These are phyloP conservation scores for Achaetomiella virescens DNA, from an alignment of 495 filamentous ascomycete species.

Conservation along the genomic window DNA sequence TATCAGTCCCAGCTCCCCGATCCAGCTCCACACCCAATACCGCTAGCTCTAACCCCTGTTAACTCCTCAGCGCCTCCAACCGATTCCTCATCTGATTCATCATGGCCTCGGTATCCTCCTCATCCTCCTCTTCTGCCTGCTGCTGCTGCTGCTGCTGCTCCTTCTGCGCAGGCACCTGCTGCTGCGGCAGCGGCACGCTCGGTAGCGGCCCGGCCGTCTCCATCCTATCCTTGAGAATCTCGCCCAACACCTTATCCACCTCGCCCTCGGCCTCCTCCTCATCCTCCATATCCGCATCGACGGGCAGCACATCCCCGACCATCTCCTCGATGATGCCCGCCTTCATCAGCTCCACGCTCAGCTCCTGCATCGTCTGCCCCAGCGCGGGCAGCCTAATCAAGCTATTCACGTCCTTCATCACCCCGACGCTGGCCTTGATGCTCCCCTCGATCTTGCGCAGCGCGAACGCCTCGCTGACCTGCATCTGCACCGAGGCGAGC, in stretches of 20 bases:
- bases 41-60: conserved; percentile 4
- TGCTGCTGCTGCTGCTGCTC: conserved; percentile 53
- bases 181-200: conserved; percentile 51
- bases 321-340: conserved; percentile 98
- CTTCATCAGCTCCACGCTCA: conserved; percentile 80
- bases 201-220: conserved; percentile 57
- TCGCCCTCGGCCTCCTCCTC: conserved; percentile 87
- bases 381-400: conserved; percentile 81
- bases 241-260: conserved; percentile 86
- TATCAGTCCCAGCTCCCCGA: background rate
- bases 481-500: conserved; percentile 91
- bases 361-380: conserved; percentile 81
- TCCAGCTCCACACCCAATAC: background rate
- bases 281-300: conserved; percentile 53
- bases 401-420: conserved; percentile 95
- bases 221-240: conserved; percentile 78
- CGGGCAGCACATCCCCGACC: conserved; percentile 79
- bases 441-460: conserved; percentile 94
- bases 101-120: conserved; percentile 79
- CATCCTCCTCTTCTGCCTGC: conserved; percentile 66
- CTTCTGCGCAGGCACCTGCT: conserved; percentile 41
- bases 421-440: conserved; percentile 75
- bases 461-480: conserved; percentile 93
- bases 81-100: conserved; percentile 90
- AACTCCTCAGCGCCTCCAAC: conserved; percentile 88